Percentiles rank a stretch among this genome's conserved stretches.
These are phyloP conservation scores for Aspergillus sp. DNA, from an alignment of 2,329 filamentous ascomycete genomes.

Conservation along the genomic window DNA sequence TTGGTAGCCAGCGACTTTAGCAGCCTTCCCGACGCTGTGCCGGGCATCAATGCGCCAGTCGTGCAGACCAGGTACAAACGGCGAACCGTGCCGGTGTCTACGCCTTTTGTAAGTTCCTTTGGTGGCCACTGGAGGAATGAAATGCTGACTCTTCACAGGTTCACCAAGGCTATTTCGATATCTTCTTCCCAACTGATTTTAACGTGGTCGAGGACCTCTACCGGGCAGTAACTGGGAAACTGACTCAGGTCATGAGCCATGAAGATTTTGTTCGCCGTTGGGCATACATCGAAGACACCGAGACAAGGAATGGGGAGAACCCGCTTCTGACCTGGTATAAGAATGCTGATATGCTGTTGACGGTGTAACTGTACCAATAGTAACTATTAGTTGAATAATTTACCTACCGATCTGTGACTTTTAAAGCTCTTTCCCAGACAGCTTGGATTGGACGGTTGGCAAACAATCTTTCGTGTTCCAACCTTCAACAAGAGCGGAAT, in stretches of 20 bases:
- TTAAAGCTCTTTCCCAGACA: no score
- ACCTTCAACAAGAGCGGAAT: no score
- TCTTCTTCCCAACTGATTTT: slow-evolving; percentile 97
- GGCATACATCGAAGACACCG: slow-evolving; percentile 86
- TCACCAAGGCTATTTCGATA: slow-evolving; percentile 98
- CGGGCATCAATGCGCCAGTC: slow-evolving; percentile 86
- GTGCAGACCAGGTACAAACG: slow-evolving; percentile 92
- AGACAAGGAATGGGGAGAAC: slow-evolving; percentile 88
- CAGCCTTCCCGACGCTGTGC: slow-evolving; percentile 74
- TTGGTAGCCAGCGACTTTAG: slow-evolving; percentile 90
- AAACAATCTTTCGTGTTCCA: no score
- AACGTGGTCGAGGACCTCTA: slow-evolving; percentile 87
- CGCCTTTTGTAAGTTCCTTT: slow-evolving; percentile 70
- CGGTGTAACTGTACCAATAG: slow-evolving; percentile 53
- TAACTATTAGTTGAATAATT: neutral
- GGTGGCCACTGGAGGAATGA: neutral
- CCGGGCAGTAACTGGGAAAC: slow-evolving; percentile 84
- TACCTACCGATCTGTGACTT: neutral
- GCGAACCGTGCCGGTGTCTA: slow-evolving; percentile 82
- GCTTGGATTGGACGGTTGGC: no score
- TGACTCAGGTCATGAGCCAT: slow-evolving; percentile 81
- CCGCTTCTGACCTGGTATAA: slow-evolving; percentile 89
- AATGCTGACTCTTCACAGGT: slow-evolving; percentile 55
- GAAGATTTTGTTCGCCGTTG: slow-evolving; percentile 87
- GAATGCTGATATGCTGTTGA: slow-evolving; percentile 91